Evolutionary conservation across 1,139 yeast genomes (phyloP), one percentile per base, ranked within the genome.

Genomic region (Scheffersomyces illinoinensis): DNA sequence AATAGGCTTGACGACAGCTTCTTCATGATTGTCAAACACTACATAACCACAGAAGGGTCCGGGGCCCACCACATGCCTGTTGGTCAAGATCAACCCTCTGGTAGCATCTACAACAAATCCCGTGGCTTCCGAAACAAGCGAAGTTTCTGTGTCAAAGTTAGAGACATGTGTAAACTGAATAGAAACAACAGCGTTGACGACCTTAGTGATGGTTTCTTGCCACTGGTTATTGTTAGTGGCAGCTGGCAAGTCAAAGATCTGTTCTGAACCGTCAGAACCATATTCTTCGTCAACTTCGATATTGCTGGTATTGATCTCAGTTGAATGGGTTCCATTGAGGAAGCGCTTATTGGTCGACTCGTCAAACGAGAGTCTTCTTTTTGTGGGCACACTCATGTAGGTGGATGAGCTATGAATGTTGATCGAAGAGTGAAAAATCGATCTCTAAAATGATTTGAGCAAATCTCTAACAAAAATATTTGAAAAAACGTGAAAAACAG

Each of bases 1-100:
- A 47, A 89, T 85, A 5, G 97, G 97, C 59, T 83, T 86, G 5
- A 92, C 97, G 56, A 88, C 92, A 56, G 93, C 91, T 74, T 93
- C 97, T 74, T 93, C 98, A 72, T 93, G 98, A 71, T 93, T 93
- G 71, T 93, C 97, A 70, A 93, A 93, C 1, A 93, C 93, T 0
- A 92, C 97, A 68, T 89, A 91, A 0, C 98, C 97, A 53, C 87
- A 84, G 70, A 93, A 92, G 1, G 97, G 97, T 10, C 98, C 97
- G 0, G 97, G 93, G 1, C 97, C 97, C 52, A 93, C 97, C 53
- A 93, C 98, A 71, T 93, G 98, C 71, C 97, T 85, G 75, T 93
- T 93, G 17, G 98, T 93, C 70, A 93, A 81, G 60, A 93, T 92
- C 62, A 92, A 83, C 10, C 98, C 98, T 52, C 85, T 74, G 58